These are phyloP conservation scores for Populus simonii DNA, from an alignment of 345 rosid species.

Conservation along the genomic window DNA sequence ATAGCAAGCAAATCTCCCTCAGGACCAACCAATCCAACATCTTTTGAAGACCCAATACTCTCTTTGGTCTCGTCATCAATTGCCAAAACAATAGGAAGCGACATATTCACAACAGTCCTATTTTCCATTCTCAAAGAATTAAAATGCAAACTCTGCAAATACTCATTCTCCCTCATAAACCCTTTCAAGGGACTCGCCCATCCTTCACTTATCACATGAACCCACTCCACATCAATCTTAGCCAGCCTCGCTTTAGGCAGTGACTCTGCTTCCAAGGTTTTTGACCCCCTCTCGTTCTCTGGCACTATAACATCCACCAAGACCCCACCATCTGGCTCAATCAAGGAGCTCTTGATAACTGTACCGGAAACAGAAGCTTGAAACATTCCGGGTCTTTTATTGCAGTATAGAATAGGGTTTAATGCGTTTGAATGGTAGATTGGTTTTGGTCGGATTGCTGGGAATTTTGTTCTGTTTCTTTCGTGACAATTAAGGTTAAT, in stretches of 20 bases:
- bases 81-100: conserved; percentile 93
- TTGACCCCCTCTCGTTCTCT: conserved; percentile 47
- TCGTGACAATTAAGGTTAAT: conserved; percentile 1
- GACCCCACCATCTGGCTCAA: conserved; percentile 88
- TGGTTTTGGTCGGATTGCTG: conserved; percentile 23
- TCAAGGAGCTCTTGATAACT: conserved; percentile 51
- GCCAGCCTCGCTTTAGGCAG: conserved; percentile 66
- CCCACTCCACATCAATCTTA: conserved; percentile 88
- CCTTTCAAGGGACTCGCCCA: conserved; percentile 97
- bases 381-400: conserved; percentile 22
- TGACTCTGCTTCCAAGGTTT: conserved; percentile 52
- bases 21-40: conserved; percentile 62
- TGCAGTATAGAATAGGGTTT: conserved; percentile 9
- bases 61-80: conserved; percentile 74
- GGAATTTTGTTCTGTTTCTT: not conserved
- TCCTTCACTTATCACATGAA: conserved; percentile 85
- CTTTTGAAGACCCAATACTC: conserved; percentile 49
- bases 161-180: conserved; percentile 92
- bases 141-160: conserved; percentile 86
- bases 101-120: conserved; percentile 75
- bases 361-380: conserved; percentile 9
- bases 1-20: conserved; percentile 59
- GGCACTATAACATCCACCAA: conserved; percentile 70
- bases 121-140: conserved; percentile 59
- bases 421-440: conserved; percentile 43